Percentiles rank a stretch among this genome's conserved stretches.
Conservation (phyloP, 305 asterid genomes). For the Fraxinus greggii region DNA sequence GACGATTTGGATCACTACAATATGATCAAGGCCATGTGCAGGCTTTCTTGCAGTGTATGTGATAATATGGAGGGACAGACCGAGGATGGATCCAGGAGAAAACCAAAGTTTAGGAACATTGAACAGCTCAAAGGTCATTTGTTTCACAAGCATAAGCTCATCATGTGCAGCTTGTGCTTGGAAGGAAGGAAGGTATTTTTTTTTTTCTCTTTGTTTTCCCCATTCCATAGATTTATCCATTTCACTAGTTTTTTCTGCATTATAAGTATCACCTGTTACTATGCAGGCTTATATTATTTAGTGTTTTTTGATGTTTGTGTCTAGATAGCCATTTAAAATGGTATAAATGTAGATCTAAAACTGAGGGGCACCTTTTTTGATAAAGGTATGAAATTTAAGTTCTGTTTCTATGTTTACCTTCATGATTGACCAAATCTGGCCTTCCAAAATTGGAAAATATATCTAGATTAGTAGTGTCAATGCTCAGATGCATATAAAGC, state of each 20-base stretch:
- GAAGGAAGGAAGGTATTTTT: conserved; percentile 87
- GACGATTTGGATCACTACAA: conserved; percentile 92
- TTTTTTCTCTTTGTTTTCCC: neutral
- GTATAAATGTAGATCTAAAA: neutral
- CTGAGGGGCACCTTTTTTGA: neutral
- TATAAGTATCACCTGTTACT: neutral
- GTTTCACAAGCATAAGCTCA: conserved; percentile 73
- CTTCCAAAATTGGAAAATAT: neutral
- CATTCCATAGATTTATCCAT: neutral
- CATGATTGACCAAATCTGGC: neutral
- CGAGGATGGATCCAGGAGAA: conserved; percentile 57
- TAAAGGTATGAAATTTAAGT: neutral
- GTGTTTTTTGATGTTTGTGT: neutral
- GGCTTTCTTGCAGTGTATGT: conserved; percentile 88
- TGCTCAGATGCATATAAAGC: neutral
- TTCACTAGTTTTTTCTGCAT: neutral
- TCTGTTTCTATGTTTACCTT: neutral
- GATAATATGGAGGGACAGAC: conserved; percentile 60
- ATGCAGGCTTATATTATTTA: neutral
- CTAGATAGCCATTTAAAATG: neutral
- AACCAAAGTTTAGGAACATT: conserved; percentile 63
- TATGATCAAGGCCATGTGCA: conserved; percentile 97
- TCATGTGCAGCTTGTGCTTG: conserved; percentile 95
- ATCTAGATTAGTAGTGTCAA: neutral
- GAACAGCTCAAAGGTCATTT: conserved; percentile 93